phyloP scores from a whole-genome alignment of 2,329 filamentous ascomycete species.

The Biscogniauxia mediterranea region DNA sequence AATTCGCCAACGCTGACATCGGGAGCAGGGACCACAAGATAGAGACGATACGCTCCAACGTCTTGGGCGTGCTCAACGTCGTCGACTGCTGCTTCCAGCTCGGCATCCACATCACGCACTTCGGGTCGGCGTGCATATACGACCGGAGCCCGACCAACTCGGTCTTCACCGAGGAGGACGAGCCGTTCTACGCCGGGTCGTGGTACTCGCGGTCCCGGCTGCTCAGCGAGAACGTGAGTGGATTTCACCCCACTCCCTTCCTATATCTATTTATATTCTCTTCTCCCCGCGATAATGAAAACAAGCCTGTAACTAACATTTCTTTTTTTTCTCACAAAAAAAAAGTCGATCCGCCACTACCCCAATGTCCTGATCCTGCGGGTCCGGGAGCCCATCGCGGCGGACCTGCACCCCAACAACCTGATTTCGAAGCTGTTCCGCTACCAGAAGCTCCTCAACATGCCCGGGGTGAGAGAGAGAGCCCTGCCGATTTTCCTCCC shows the following conservation, averaged over 20 bases:
- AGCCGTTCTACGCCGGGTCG: constrained; percentile 9
- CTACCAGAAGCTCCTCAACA: constrained; percentile 5
- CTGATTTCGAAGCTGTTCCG: constrained; percentile 6
- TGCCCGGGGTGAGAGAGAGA: neutral
- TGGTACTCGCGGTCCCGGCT: constrained; percentile 11
- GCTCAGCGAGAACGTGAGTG: constrained; percentile 5
- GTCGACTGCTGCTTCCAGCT: constrained; percentile 13
- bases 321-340: too few relatives aligned
- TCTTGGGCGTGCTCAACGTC: constrained; percentile 12
- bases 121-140: constrained; percentile 16
- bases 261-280: too few relatives aligned
- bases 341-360: constrained; percentile 9
- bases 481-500: too few relatives aligned
- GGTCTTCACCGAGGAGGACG: constrained; percentile 11
- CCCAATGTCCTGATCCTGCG: constrained; percentile 10
- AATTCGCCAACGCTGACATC: too few relatives aligned
- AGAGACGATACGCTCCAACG: constrained; percentile 12
- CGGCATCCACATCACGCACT: constrained; percentile 13
- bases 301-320: too few relatives aligned
- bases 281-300: too few relatives aligned
- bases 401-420: constrained; percentile 9
- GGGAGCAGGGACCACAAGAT: constrained; percentile 7
- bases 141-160: neutral
- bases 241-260: neutral
- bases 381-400: constrained; percentile 5